Percentiles rank a stretch among this genome's conserved stretches.
Conservation (phyloP, 2,329 filamentous ascomycete species). For the Penicillium sclerotigenum region DNA sequence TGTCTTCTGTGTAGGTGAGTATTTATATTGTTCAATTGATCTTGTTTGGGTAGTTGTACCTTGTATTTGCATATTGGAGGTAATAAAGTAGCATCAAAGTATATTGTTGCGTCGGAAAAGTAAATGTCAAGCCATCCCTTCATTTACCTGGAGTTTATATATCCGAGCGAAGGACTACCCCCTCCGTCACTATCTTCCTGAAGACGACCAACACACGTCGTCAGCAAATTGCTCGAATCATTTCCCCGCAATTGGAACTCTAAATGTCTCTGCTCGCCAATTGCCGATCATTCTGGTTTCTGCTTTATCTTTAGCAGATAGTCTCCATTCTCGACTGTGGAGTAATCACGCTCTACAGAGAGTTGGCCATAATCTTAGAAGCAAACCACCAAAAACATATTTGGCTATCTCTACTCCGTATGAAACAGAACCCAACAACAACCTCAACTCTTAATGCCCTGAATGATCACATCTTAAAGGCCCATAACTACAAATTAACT, state of each 20-base stretch:
- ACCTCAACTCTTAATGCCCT: background rate
- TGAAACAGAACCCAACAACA: background rate
- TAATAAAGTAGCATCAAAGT: background rate
- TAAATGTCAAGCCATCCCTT: background rate
- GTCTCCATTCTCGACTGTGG: background rate
- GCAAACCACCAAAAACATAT: background rate
- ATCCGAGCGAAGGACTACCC: background rate
- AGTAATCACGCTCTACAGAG: background rate
- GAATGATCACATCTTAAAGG: background rate
- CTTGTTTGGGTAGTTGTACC: background rate
- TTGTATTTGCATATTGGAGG: conserved; percentile 1
- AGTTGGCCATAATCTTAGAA: background rate
- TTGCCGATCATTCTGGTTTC: background rate
- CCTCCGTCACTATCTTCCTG: background rate
- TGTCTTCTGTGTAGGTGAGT: background rate
- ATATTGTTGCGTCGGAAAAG: background rate
- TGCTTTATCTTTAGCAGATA: background rate
- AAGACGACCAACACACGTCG: background rate
- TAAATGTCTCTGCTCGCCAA: background rate
- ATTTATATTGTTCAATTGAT: background rate
- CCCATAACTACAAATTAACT: background rate
- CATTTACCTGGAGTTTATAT: background rate
- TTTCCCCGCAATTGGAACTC: background rate
- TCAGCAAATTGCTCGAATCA: conserved; percentile 7
- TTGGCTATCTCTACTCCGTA: background rate